Base-by-base conservation (phyloP, 176 grass and related monocot genomes). In the Cenchrus fungigraminus region DNA sequence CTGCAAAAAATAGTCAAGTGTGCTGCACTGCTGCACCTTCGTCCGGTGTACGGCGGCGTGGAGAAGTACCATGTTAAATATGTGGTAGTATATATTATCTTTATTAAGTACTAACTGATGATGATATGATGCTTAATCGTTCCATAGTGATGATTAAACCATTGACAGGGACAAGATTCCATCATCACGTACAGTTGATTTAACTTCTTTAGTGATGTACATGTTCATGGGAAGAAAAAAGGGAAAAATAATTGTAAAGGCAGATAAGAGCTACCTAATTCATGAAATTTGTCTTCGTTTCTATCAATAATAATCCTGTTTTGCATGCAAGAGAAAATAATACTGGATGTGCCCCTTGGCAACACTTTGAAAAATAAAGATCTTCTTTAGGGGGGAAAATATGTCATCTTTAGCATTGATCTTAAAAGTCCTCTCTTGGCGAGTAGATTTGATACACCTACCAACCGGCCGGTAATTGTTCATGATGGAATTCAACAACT, bases 401-500 rank as follows among this genome's bases (percentile, higher is more conserved):
- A 54, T 1, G 1, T 43, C 31, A n/a, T 76, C 2, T 76, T 76
- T 76, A 76, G 51, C 73, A n/a, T 74, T 77, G 74, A 44, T 19
- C 54, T 59, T 12, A 58, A 43, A 44, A 58, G 0, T 20, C 4
- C 15, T 6, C 25, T 52, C 50, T 65, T 50, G 16, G 29, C 1
- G 20, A 52, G 52, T 80, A 79, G 53, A 74, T 80, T 73, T 71
- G 34, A 28, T 25, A 59, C 14, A 57, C 68, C 68, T 1, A 58
- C 13, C 42, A 70, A 16, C 12, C 20, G 75, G 43, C 12, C 20
- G 75, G 43, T 22, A 62, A 62, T 28, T 82, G 62, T 42, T 76
- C 68, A 54, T 83, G 66, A 58, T 50, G 58, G 78, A 79, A 88
- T 65, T 79, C 34, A 84, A 47, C 75, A 22, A 71, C 67, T 63